Conservation (phyloP, 441 rosid genomes). For the Brassica balearica region DNA sequence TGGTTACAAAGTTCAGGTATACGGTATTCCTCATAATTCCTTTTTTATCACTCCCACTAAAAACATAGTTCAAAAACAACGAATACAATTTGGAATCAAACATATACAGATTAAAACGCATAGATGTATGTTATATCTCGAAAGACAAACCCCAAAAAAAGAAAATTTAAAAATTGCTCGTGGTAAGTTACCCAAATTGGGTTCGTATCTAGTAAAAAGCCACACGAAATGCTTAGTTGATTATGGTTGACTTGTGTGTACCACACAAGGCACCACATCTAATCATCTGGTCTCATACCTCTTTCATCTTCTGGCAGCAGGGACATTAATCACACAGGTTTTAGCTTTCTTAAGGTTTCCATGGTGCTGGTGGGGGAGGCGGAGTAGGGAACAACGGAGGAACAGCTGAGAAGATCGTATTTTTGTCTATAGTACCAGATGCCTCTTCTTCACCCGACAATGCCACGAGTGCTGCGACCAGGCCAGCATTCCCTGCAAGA, state of each 20-base stretch:
- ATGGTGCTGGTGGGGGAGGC: constrained; percentile 98
- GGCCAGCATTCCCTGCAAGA: constrained; percentile 89
- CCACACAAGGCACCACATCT: constrained; percentile 11
- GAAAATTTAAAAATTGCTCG: constrained; percentile 4
- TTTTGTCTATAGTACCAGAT: constrained; percentile 70
- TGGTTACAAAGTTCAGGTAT: neutral
- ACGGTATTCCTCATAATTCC: neutral
- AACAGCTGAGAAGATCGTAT: constrained; percentile 87
- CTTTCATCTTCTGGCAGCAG: constrained; percentile 3
- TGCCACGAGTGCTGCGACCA: constrained; percentile 91
- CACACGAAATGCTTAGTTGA: constrained; percentile 5
- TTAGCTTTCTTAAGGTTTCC: constrained; percentile 75
- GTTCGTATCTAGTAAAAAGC: constrained; percentile 9
- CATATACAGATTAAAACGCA: constrained; percentile 8
- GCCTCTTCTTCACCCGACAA: constrained; percentile 63
- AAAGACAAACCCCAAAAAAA: neutral
- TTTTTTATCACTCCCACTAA: neutral
- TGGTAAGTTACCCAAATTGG: neutral
- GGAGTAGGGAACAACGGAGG: constrained; percentile 94
- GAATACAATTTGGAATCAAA: constrained; percentile 4
- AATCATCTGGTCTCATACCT: neutral
- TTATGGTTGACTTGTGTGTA: constrained; percentile 3
- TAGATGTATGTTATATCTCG: constrained; percentile 1
- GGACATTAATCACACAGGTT: constrained; percentile 13
- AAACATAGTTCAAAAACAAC: neutral